Base-by-base conservation (phyloP, 2,329 filamentous ascomycete species). In the Fusarium luffae region DNA sequence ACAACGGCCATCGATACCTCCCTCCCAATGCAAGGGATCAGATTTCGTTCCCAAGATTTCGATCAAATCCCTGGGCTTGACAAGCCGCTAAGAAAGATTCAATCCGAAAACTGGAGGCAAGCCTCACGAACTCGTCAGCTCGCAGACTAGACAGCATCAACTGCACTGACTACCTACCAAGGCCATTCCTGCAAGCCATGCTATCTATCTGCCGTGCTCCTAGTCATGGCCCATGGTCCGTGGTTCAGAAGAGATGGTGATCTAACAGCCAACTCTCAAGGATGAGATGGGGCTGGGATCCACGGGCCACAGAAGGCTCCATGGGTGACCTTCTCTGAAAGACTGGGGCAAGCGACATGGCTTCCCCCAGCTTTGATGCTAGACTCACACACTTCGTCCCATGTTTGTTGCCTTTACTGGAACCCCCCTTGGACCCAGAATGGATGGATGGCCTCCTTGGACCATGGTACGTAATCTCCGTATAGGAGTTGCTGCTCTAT, bases 401-500 rank as follows among this genome's bases (percentile, higher is more conserved):
- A 71, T 57, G 41, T 65, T 65, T 57, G 52, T 63, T 68, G 61
- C 67, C 69, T 65, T 69, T 63, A 61, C 65, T 43, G 63, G 61
- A 67, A 50, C 66, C 72, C 67, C 74, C 61, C 70, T 72, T 70
- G 68, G 70, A 54, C 67, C 62, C 48, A 68, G 52, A 48, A 66
- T 49, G 63, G 65, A 66, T 49, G 63, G 65, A 62, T 49, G 55
- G 48, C 55, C 54, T 71, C 64, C 55, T 68, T 58, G 52, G 54
- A 57, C 18, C 30, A 66, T 57, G 67, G 64, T 69, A 71, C 63
- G 71, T 73, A 76, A 75, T 76, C 69, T 76, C 74, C 70, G 49
- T 59, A 57, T 60, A 50, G 66, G 66, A 69, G 64, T 71, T 69
- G 58, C 50, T 57, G 54, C 58, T 60, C 59, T 64, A 46, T 49